Evolutionary conservation across 1,284 basidiomycete species (phyloP).

Genomic region (Ustilago crameri): DNA sequence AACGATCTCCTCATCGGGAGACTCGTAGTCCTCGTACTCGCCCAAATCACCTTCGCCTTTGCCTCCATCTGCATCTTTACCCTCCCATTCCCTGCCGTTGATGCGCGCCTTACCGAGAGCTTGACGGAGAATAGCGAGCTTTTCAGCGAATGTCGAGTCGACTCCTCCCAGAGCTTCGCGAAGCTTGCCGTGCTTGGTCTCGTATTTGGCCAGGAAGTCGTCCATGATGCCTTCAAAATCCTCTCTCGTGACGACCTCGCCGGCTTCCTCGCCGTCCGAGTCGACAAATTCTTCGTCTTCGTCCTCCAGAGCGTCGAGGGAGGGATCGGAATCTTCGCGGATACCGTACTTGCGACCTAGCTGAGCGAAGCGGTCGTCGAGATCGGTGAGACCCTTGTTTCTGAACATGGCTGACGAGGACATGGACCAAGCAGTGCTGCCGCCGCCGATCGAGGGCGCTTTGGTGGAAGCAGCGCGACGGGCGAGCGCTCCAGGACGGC

Average conservation of each 20-base stretch:
- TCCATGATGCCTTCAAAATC: constrained; percentile 93
- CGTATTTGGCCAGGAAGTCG: constrained; percentile 92
- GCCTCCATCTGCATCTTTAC: constrained; percentile 64
- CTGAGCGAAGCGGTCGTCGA: constrained; percentile 94
- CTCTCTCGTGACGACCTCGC: constrained; percentile 77
- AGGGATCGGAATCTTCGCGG: constrained; percentile 72
- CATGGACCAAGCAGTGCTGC: constrained; percentile 73
- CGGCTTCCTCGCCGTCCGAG: constrained; percentile 72
- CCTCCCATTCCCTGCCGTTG: constrained; percentile 44
- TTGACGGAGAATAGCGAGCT: constrained; percentile 72
- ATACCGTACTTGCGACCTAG: constrained; percentile 71
- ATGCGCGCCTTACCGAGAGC: constrained; percentile 58
- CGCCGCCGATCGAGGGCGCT: constrained; percentile 57
- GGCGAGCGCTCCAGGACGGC: constrained; percentile 59
- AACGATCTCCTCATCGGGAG: constrained; percentile 71
- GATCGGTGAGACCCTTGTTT: constrained; percentile 84
- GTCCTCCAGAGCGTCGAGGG: constrained; percentile 76
- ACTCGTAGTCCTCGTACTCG: constrained; percentile 83
- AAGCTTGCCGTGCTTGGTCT: constrained; percentile 86
- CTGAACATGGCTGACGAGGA: constrained; percentile 95
- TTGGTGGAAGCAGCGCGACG: constrained; percentile 58
- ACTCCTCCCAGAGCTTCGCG: constrained; percentile 71
- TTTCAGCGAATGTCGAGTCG: constrained; percentile 72
- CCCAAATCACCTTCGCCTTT: constrained; percentile 72
- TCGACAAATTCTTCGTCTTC: constrained; percentile 69